These are phyloP conservation scores for Periconia digitata DNA, from an alignment of 2,329 filamentous ascomycete genomes.

Conservation along the genomic window DNA sequence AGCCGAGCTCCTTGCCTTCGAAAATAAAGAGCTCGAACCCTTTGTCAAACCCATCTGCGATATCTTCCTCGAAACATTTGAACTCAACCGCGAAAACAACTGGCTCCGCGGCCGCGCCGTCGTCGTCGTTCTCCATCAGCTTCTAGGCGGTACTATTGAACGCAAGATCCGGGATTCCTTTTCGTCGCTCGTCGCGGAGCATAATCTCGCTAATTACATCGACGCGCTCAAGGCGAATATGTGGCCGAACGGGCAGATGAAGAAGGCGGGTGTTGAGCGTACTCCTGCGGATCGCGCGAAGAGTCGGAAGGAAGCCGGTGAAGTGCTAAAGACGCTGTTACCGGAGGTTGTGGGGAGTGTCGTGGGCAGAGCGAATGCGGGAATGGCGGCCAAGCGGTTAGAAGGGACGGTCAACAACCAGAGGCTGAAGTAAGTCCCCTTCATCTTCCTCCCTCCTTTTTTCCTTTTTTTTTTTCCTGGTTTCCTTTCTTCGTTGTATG, in stretches of 20 bases:
- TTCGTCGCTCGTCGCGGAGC: conserved; percentile 72
- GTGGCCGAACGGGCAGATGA: conserved; percentile 73
- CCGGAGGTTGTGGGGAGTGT: conserved; percentile 92
- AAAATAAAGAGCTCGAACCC: conserved; percentile 77
- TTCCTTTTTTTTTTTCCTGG: no score
- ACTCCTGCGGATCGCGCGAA: conserved; percentile 73
- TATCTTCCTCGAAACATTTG: conserved; percentile 93
- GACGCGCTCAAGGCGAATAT: conserved; percentile 71
- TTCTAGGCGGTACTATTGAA: conserved; percentile 94
- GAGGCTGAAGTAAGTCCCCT: conserved; percentile 73
- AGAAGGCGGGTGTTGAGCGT: conserved; percentile 54
- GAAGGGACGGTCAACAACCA: conserved; percentile 91
- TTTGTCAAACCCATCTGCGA: conserved; percentile 99
- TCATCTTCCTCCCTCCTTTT: not conserved
- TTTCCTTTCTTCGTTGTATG: not conserved
- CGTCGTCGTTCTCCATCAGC: conserved; percentile 92
- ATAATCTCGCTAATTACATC: conserved; percentile 76
- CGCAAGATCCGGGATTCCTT: conserved; percentile 89
- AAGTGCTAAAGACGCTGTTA: conserved; percentile 85
- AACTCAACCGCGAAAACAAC: conserved; percentile 91
- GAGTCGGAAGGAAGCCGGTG: conserved; percentile 81
- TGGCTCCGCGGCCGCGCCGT: conserved; percentile 96
- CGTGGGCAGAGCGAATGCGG: conserved; percentile 88
- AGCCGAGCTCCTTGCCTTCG: conserved; percentile 90
- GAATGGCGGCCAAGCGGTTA: conserved; percentile 83